Evolutionary conservation across 2,329 filamentous ascomycete genomes (phyloP).

Genomic region (Alternaria sp.): DNA sequence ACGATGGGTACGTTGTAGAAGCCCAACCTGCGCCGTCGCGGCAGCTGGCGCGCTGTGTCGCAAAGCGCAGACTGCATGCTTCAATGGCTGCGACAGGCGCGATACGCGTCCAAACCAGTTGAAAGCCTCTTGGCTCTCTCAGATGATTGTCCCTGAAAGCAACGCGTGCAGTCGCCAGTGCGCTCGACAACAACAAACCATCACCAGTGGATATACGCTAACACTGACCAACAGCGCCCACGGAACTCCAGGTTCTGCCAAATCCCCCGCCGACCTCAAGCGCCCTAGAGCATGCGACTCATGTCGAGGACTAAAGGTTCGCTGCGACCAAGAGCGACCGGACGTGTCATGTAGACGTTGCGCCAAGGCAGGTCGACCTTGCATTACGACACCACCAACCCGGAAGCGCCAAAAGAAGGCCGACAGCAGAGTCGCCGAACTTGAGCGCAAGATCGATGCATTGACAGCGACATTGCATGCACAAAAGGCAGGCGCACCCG

Average conservation of each 20-base stretch:
- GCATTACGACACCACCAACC: constrained; percentile 71
- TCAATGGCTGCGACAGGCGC: background rate
- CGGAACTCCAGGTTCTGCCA: constrained; percentile 42
- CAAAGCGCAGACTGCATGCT: background rate
- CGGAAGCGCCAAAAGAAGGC: constrained; percentile 91
- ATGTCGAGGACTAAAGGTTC: constrained; percentile 66
- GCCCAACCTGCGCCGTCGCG: background rate
- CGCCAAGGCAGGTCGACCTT: constrained; percentile 79
- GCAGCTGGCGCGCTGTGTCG: background rate
- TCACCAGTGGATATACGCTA: background rate
- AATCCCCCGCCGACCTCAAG: constrained; percentile 53
- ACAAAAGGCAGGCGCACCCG: constrained; percentile 43
- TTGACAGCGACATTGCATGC: constrained; percentile 82
- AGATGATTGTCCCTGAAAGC: background rate
- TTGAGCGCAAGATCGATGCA: constrained; percentile 92
- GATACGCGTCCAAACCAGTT: background rate
- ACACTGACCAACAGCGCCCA: constrained; percentile 28
- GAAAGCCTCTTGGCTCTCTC: background rate
- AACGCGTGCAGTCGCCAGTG: background rate
- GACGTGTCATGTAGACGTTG: constrained; percentile 72
- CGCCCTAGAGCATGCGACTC: constrained; percentile 59
- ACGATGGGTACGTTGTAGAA: constrained; percentile 37
- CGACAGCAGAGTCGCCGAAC: constrained; percentile 85
- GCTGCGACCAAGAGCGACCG: constrained; percentile 79
- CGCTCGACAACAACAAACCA: background rate